Conservation (phyloP, 2,329 filamentous ascomycete species). For the Microsporum canis region DNA sequence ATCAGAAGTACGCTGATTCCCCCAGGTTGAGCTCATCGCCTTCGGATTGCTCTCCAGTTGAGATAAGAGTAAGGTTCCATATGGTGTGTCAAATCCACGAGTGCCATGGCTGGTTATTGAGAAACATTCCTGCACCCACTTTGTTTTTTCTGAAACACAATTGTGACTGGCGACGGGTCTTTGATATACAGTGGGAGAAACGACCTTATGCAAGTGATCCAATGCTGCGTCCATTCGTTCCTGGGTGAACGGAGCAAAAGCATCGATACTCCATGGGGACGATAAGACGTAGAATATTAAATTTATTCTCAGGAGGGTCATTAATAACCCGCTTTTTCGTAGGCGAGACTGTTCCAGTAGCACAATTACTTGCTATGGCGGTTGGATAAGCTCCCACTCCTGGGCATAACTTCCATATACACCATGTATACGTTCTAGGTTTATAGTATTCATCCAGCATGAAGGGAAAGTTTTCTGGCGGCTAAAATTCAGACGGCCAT, state of each 20-base stretch:
- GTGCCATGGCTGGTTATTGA: constrained; percentile 38
- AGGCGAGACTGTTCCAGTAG: neutral
- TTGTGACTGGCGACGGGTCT: constrained; percentile 23
- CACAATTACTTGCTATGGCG: neutral
- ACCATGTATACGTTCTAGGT: neutral
- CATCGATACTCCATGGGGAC: constrained; percentile 39
- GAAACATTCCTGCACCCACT: constrained; percentile 40
- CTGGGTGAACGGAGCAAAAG: constrained; percentile 27
- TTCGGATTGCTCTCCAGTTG: constrained; percentile 35
- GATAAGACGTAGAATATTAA: constrained; percentile 13
- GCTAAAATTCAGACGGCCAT: neutral
- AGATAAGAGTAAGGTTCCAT: constrained; percentile 43
- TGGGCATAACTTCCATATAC: neutral
- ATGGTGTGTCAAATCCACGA: constrained; percentile 38
- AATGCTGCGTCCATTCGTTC: constrained; percentile 36
- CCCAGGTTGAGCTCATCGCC: constrained; percentile 31
- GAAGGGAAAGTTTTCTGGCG: neutral
- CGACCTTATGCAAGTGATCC: constrained; percentile 25
- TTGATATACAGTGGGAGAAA: constrained; percentile 14
- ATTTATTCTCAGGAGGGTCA: neutral
- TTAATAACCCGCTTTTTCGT: neutral
- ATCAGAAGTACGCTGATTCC: constrained; percentile 32
- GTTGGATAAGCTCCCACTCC: neutral
- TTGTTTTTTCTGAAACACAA: constrained; percentile 39
- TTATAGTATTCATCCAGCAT: neutral